Evolutionary conservation across 805 yeast genomes (phyloP).

Genomic region (Nakazawaea populi): DNA sequence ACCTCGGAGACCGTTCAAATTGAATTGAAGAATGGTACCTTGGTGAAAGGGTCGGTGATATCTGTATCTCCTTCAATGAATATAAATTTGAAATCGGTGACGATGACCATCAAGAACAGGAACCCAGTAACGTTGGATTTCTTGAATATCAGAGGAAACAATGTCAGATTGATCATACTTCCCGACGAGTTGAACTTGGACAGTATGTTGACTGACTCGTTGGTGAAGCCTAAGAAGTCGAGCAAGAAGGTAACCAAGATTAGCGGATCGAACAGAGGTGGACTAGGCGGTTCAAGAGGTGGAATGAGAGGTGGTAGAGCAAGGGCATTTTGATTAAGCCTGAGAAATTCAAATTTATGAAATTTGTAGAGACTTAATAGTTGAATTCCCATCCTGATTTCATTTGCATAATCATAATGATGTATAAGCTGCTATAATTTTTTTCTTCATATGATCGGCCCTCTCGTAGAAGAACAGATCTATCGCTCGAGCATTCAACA

Average conservation of each 20-base stretch:
- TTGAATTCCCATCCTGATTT: no score
- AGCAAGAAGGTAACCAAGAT: constrained; percentile 11
- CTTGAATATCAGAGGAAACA: constrained; percentile 85
- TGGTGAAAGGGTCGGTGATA: constrained; percentile 76
- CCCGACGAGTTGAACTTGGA: constrained; percentile 85
- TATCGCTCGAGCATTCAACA: no score
- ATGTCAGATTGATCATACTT: constrained; percentile 72
- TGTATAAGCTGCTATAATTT: no score
- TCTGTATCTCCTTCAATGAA: constrained; percentile 92
- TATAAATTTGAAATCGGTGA: constrained; percentile 72
- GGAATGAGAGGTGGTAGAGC: constrained; percentile 22
- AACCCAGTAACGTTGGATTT: constrained; percentile 68
- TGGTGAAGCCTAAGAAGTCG: constrained; percentile 31
- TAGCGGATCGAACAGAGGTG: constrained; percentile 12
- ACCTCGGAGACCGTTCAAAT: constrained; percentile 83
- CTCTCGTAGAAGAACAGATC: no score
- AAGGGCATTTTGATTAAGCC: constrained; percentile 21
- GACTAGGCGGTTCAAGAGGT: constrained; percentile 18
- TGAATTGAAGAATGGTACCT: constrained; percentile 87
- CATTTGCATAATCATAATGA: no score
- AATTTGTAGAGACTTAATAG: no score
- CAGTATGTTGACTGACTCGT: constrained; percentile 47
- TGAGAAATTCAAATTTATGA: not conserved
- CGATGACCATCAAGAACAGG: constrained; percentile 66
- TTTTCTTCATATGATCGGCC: no score